Base-by-base conservation (phyloP, 2,329 filamentous ascomycete species). In the Penicillium sp. region DNA sequence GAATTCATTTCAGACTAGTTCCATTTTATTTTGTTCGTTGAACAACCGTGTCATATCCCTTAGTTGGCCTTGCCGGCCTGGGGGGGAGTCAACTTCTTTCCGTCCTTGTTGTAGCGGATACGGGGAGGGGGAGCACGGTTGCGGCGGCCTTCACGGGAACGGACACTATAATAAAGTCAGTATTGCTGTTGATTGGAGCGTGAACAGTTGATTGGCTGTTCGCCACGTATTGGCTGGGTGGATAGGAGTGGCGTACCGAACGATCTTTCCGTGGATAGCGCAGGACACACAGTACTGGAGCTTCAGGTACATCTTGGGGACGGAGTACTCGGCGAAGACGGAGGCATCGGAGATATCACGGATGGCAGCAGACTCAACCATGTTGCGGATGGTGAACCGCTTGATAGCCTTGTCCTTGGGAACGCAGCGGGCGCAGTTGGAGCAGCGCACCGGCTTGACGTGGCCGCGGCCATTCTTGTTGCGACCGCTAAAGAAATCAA, bases 261-360 rank as follows among this genome's bases (percentile, higher is more conserved):
- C 96, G 82, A 99, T 99, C 91, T 99, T 99, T 88, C 95, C 95
- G 88, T 99, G 95, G 72, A 99, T 99, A 78, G 95, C 95, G 85
- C 95, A 99, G 83, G 93, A 98, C 79, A 99, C 95, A 83, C 95
- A 99, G 92, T 99, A 99, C 87, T 99, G 95, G 81, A 99, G 90
- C 90, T 99, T 99, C 84, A 99, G 87, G 91, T 99, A 99, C 96
- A 99, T 99, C 91, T 99, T 99, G 84, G 95, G 95, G 77, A 99
- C 93, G 73, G 92, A 93, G 88, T 99, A 99, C 86, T 99, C 95
- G 77, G 90, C 82, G 85, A 98, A 99, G 83, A 99, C 95, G 77
- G 95, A 98, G 77, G 96, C 95, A 81, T 99, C 95, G 71, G 93
- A 97, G 85, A 99, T 99, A 92, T 99, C 95, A 92, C 96, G 95